Conservation (phyloP, 768 basidiomycete genomes). For the Terana coerulea region DNA sequence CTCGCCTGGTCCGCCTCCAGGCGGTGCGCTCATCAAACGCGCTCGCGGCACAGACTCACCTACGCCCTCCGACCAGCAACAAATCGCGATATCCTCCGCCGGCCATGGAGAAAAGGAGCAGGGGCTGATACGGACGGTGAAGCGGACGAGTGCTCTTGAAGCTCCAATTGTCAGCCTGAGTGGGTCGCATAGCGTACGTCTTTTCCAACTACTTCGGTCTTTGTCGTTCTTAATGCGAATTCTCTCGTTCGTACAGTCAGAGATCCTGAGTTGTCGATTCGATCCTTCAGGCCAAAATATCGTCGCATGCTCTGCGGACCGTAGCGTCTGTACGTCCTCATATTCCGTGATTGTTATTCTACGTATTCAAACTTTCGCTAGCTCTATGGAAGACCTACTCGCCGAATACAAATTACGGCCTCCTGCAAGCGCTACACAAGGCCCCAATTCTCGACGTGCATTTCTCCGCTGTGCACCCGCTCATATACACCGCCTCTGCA, state of each 20-base stretch:
- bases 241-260: constrained; percentile 44
- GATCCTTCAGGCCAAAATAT: constrained; percentile 93
- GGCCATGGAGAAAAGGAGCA: constrained; percentile 65
- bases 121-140: constrained; percentile 78
- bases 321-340: constrained; percentile 76
- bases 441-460: constrained; percentile 90
- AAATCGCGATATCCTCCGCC: constrained; percentile 69
- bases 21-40: constrained; percentile 60
- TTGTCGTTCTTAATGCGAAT: background rate
- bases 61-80: constrained; percentile 47
- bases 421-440: constrained; percentile 80
- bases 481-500: constrained; percentile 82
- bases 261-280: constrained; percentile 90
- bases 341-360: too few relatives aligned
- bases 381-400: constrained; percentile 90
- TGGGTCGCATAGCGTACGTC: constrained; percentile 80
- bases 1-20: constrained; percentile 47
- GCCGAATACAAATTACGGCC: constrained; percentile 90
- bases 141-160: constrained; percentile 89
- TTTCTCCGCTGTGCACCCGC: constrained; percentile 74
- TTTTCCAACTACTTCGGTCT: too few relatives aligned
- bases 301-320: constrained; percentile 88
- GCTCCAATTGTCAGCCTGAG: constrained; percentile 91
- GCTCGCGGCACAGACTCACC: constrained; percentile 44
- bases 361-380: too few relatives aligned